Evolutionary conservation across 805 yeast species (phyloP).

Genomic region (Metschnikowia aberdeeniae): DNA sequence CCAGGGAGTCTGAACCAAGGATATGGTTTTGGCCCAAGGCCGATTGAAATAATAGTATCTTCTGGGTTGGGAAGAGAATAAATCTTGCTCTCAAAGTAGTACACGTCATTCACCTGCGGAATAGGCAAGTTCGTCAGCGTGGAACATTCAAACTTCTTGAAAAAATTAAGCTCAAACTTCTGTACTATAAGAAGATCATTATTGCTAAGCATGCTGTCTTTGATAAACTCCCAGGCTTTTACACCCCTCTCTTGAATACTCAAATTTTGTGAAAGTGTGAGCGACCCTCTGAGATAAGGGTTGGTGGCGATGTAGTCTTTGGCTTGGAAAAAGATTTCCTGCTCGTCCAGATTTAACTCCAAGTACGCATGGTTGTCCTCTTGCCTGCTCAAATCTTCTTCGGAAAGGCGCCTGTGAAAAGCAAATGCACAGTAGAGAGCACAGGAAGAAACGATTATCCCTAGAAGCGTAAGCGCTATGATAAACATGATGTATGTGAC

Average conservation of each 20-base stretch:
- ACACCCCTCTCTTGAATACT: constrained; percentile 84
- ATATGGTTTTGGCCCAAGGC: constrained; percentile 82
- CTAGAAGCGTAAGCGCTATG: constrained; percentile 4
- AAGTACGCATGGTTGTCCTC: constrained; percentile 18
- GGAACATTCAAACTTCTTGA: constrained; percentile 58
- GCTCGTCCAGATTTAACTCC: constrained; percentile 63
- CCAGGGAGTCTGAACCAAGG: constrained; percentile 95
- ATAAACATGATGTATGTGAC: not conserved
- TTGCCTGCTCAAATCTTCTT: constrained; percentile 7
- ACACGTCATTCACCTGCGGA: constrained; percentile 77
- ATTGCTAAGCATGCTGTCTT: constrained; percentile 50
- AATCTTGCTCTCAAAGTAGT: constrained; percentile 84
- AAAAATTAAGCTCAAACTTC: constrained; percentile 57
- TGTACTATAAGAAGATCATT: constrained; percentile 60
- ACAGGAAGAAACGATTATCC: constrained; percentile 1
- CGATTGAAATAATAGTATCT: constrained; percentile 61
- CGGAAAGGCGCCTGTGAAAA: constrained; percentile 2
- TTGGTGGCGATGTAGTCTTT: constrained; percentile 41
- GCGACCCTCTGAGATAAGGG: constrained; percentile 38
- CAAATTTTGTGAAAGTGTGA: constrained; percentile 56
- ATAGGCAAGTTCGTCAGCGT: constrained; percentile 81
- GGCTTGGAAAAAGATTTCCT: constrained; percentile 64
- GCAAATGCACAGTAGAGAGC: constrained; percentile 4
- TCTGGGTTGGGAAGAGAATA: constrained; percentile 62
- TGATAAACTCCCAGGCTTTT: constrained; percentile 81